Percentiles rank a stretch among this genome's conserved stretches.
These are phyloP conservation scores for Xerocomus cyaneibrunnescens DNA, from an alignment of 1,284 basidiomycete genomes.

Conservation along the genomic window DNA sequence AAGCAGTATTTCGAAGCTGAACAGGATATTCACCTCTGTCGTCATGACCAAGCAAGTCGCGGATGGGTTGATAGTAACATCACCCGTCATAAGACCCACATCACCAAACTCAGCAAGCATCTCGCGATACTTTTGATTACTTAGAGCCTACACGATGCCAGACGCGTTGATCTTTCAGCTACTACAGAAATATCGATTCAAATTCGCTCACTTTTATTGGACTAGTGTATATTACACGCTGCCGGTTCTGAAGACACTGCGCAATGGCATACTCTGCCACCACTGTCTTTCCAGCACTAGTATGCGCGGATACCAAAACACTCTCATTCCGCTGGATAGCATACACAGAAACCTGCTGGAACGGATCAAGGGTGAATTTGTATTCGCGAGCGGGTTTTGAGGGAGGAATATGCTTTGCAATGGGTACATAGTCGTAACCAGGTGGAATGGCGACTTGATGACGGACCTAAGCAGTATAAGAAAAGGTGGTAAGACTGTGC, in stretches of 20 bases:
- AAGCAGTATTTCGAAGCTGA: not conserved
- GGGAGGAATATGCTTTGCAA: constrained; percentile 89
- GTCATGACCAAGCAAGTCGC: constrained; percentile 99
- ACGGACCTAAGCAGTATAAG: constrained; percentile 57
- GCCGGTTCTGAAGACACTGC: constrained; percentile 88
- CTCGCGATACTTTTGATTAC: constrained; percentile 99
- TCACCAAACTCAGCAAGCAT: constrained; percentile 97
- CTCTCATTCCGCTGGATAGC: constrained; percentile 98
- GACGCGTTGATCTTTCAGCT: constrained; percentile 14
- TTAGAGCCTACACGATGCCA: constrained; percentile 68
- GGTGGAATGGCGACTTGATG: constrained; percentile 97
- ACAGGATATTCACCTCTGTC: constrained; percentile 74
- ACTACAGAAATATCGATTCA: constrained; percentile 16
- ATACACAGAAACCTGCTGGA: constrained; percentile 92
- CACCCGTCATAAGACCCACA: constrained; percentile 99
- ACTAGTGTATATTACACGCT: constrained; percentile 98
- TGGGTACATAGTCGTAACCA: constrained; percentile 88
- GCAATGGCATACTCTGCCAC: constrained; percentile 99
- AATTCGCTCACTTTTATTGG: constrained; percentile 88
- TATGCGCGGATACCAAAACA: constrained; percentile 98
- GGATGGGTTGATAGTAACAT: constrained; percentile 98
- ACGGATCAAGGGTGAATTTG: constrained; percentile 97
- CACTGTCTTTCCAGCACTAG: constrained; percentile 97
- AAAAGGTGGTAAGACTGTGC: not conserved
- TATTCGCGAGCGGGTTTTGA: constrained; percentile 91